Evolutionary conservation across 1,139 yeast species (phyloP).

Genomic region (Groenewaldozyma sp.): DNA sequence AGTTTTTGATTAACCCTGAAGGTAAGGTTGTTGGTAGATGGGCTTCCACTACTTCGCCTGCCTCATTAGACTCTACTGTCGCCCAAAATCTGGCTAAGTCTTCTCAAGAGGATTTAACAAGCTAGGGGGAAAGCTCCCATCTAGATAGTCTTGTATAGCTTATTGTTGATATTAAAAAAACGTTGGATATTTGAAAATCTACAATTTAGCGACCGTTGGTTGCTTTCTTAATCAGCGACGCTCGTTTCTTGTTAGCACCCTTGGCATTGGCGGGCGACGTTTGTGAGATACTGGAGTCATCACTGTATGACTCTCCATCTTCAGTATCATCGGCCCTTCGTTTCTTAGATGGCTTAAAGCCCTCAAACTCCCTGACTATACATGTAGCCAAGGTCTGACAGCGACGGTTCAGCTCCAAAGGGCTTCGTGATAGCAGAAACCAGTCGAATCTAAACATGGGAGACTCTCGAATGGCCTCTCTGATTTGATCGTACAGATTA

Average conservation of each 20-base stretch:
- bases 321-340: conserved; percentile 9
- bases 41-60: conserved; percentile 62
- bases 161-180: too few species aligned
- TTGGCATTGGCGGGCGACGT: conserved; percentile 1
- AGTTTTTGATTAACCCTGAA: conserved; percentile 61
- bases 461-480: conserved; percentile 62
- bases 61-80: too few species aligned
- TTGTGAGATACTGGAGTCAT: conserved; percentile 3
- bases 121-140: too few species aligned
- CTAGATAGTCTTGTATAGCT: too few species aligned
- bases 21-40: conserved; percentile 71
- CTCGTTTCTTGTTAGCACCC: conserved; percentile 8
- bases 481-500: conserved; percentile 62
- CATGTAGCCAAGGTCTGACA: conserved; percentile 71
- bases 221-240: neutral
- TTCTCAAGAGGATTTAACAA: too few species aligned
- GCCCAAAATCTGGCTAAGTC: too few species aligned
- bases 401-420: conserved; percentile 77
- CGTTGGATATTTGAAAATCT: too few species aligned
- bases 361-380: conserved; percentile 67
- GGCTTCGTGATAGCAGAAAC: conserved; percentile 77
- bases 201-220: neutral
- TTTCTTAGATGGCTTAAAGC: conserved; percentile 7
- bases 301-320: conserved; percentile 9
- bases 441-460: conserved; percentile 82